phyloP scores from a whole-genome alignment of 257 asterid genomes.

The Hygrophila difformis region DNA sequence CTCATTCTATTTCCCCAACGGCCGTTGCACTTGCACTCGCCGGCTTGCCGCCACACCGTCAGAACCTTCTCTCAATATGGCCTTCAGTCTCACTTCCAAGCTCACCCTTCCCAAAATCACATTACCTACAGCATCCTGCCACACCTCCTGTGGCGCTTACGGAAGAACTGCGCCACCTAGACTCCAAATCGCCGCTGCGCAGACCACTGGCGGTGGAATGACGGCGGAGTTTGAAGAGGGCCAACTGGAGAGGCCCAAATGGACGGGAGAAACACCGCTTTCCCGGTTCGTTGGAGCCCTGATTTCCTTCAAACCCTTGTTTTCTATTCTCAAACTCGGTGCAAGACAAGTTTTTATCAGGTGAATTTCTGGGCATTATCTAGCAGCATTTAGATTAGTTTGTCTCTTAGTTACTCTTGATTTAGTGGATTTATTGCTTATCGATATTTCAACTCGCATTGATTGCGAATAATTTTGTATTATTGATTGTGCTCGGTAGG shows the following conservation, averaged over 20 bases:
- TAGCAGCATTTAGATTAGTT: not conserved
- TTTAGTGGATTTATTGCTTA: not conserved
- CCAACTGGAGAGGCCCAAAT: conserved; percentile 67
- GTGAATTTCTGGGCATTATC: conserved; percentile 18
- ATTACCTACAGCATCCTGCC: too few relatives aligned
- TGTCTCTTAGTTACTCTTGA: not conserved
- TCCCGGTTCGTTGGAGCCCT: conserved; percentile 77
- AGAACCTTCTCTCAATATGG: too few relatives aligned
- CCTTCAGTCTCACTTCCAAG: too few relatives aligned
- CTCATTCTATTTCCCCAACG: too few relatives aligned
- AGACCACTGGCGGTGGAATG: conserved; percentile 27
- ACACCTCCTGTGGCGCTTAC: too few relatives aligned
- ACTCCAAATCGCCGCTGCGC: conserved; percentile 35
- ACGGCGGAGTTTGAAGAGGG: conserved; percentile 61
- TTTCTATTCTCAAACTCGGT: conserved; percentile 66
- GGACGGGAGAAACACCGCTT: conserved; percentile 81
- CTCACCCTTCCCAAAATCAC: too few relatives aligned
- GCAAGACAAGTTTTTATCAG: conserved; percentile 87
- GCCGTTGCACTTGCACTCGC: too few relatives aligned
- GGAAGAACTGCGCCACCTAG: conserved; percentile 22
- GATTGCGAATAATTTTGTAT: too few relatives aligned
- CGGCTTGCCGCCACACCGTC: too few relatives aligned
- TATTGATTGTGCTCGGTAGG: too few relatives aligned
- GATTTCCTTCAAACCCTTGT: conserved; percentile 75
- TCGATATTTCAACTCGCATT: too few relatives aligned